A percentile compares a stretch with the other conserved stretches of the same genome.
phyloP scores from a whole-genome alignment of 208 protist species.

The Acanthamoeba rhysodes region DNA sequence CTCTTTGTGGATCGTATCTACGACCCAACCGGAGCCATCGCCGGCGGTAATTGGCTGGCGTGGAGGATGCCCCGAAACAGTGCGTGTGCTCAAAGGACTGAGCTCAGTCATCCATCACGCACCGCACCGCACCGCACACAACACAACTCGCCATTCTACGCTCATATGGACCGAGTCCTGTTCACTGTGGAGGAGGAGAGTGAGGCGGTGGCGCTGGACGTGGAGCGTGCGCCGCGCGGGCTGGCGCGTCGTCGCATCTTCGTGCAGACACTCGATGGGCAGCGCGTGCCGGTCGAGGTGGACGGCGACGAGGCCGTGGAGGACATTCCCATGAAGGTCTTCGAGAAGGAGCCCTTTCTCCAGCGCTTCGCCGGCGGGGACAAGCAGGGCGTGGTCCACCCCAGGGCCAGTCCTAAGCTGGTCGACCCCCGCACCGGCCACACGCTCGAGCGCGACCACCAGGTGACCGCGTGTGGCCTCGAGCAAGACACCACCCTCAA shows the following conservation, averaged over 20 bases:
- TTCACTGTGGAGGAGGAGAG: slow-evolving; percentile 28
- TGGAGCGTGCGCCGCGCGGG: neutral
- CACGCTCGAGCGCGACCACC: neutral
- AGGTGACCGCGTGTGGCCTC: neutral
- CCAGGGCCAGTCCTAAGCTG: neutral
- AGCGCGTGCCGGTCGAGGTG: slow-evolving; percentile 24
- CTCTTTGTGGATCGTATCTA: neutral
- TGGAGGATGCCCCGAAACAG: too few relatives aligned
- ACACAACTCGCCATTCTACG: neutral
- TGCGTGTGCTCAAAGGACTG: too few relatives aligned
- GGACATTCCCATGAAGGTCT: slow-evolving; percentile 35
- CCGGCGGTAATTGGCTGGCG: neutral
- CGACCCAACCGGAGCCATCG: neutral
- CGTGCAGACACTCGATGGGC: slow-evolving; percentile 27
- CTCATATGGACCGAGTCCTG: neutral
- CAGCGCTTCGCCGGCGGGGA: neutral
- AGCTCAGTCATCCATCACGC: too few relatives aligned
- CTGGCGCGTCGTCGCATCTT: slow-evolving; percentile 20
- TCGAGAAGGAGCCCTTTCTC: slow-evolving; percentile 55
- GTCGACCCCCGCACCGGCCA: neutral
- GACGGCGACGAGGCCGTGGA: neutral
- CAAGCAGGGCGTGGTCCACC: neutral
- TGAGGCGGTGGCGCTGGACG: neutral
- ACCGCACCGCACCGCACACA: too few relatives aligned
- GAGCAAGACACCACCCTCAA: neutral